These are phyloP conservation scores for Heterobasidion occidentale DNA, from an alignment of 1,284 basidiomycete species.

Conservation along the genomic window DNA sequence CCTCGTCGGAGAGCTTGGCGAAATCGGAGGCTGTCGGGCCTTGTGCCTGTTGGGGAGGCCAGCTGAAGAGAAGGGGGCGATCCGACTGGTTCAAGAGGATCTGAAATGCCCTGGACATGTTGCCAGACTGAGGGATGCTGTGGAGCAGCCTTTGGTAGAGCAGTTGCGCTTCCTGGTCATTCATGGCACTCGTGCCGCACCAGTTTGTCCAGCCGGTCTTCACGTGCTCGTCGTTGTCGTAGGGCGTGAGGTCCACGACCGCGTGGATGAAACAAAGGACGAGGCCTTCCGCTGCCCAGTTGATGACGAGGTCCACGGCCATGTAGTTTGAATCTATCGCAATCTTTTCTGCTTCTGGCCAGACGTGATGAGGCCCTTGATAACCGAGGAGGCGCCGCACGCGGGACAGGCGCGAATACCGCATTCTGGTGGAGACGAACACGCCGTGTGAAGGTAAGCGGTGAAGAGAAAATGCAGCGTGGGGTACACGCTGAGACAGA, in stretches of 20 bases:
- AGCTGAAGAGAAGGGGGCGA: constrained; percentile 68
- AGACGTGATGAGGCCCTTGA: constrained; percentile 41
- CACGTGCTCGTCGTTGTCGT: constrained; percentile 73
- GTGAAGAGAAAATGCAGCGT: background rate
- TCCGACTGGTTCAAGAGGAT: constrained; percentile 52
- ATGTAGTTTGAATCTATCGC: constrained; percentile 77
- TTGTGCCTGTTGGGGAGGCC: constrained; percentile 72
- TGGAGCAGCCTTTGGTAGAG: constrained; percentile 51
- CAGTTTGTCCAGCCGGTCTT: constrained; percentile 90
- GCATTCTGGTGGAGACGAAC: constrained; percentile 42
- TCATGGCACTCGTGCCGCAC: constrained; percentile 77
- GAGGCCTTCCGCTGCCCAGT: constrained; percentile 88
- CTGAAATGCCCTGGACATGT: constrained; percentile 71
- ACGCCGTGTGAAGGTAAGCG: constrained; percentile 10
- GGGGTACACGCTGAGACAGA: constrained; percentile 8
- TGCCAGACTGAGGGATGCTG: constrained; percentile 40
- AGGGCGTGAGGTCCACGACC: constrained; percentile 65
- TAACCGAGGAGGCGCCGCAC: constrained; percentile 63
- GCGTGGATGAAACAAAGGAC: constrained; percentile 95
- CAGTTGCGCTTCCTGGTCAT: constrained; percentile 43
- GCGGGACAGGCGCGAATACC: constrained; percentile 65
- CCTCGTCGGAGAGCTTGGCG: constrained; percentile 72
- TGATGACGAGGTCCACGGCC: constrained; percentile 88
- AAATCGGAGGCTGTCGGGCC: constrained; percentile 77
- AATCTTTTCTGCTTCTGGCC: constrained; percentile 62